These are phyloP conservation scores for Pseudocercospora crystallina DNA, from an alignment of 2,329 filamentous ascomycete species.

Conservation along the genomic window DNA sequence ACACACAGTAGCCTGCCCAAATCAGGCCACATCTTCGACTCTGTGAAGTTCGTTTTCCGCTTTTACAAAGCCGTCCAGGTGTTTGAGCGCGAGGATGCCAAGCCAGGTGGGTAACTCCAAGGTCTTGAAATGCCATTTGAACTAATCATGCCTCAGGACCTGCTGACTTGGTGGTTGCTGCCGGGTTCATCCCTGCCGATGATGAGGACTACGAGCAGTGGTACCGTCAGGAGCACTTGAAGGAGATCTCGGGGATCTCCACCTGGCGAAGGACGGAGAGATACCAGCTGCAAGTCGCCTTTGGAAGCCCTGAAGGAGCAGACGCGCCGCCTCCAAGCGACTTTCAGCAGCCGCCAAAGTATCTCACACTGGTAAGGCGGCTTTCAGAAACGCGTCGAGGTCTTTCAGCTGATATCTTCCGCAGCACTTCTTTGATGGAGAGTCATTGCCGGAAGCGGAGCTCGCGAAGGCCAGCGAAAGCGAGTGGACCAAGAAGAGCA, in stretches of 20 bases:
- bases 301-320: slow-evolving; percentile 5
- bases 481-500: slow-evolving; percentile 20
- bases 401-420: not conserved
- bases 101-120: not conserved
- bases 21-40: slow-evolving; percentile 13
- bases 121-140: not conserved
- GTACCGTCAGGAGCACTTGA: slow-evolving; percentile 18
- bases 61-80: slow-evolving; percentile 17
- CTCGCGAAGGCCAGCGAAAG: slow-evolving; percentile 10
- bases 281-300: slow-evolving; percentile 12
- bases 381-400: not conserved
- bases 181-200: slow-evolving; percentile 16
- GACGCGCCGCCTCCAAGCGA: not conserved
- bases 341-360: slow-evolving; percentile 6
- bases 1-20: slow-evolving; percentile 11
- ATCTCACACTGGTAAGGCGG: slow-evolving; percentile 17
- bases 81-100: slow-evolving; percentile 2
- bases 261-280: slow-evolving; percentile 16
- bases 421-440: slow-evolving; percentile 21
- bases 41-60: slow-evolving; percentile 16
- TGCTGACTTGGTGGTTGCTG: slow-evolving; percentile 15
- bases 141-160: not conserved
- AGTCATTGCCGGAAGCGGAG: slow-evolving; percentile 10
- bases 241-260: slow-evolving; percentile 10
- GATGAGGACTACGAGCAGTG: slow-evolving; percentile 19